These are phyloP conservation scores for Aristolochia contorta DNA, from an alignment of 164 flowering plant genomes.

Conservation along the genomic window DNA sequence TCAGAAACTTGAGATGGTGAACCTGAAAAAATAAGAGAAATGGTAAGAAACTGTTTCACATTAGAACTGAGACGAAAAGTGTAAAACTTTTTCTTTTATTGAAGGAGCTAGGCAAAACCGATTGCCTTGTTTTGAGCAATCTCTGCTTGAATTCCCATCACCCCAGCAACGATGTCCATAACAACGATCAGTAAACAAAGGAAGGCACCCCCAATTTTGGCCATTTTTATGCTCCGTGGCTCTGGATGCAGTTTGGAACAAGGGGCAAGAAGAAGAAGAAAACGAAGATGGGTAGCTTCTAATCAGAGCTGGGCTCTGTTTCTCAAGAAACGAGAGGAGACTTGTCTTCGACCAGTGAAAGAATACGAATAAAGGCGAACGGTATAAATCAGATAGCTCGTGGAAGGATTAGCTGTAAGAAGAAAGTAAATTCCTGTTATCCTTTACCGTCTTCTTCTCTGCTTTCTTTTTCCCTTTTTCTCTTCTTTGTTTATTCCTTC, in stretches of 20 bases:
- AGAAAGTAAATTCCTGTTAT: constrained; percentile 25
- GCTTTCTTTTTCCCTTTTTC: constrained; percentile 14
- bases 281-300: constrained; percentile 3
- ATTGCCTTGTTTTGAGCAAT: constrained; percentile 70
- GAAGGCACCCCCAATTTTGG: constrained; percentile 22
- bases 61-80: background rate
- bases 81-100: background rate
- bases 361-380: constrained; percentile 23
- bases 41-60: background rate
- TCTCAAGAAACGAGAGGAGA: background rate
- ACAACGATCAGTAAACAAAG: constrained; percentile 48
- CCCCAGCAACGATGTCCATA: constrained; percentile 65
- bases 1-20: constrained; percentile 56
- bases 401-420: constrained; percentile 13
- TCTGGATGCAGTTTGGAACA: background rate
- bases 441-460: constrained; percentile 27
- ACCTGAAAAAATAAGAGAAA: constrained; percentile 26
- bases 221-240: constrained; percentile 21
- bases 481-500: constrained; percentile 12
- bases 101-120: background rate
- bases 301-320: background rate
- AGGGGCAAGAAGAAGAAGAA: constrained; percentile 2
- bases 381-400: constrained; percentile 1
- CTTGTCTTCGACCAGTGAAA: background rate
- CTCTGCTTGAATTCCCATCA: constrained; percentile 86